These are phyloP conservation scores for Helichrysum umbraculigerum DNA, from an alignment of 129 eudicot species.

Conservation along the genomic window DNA sequence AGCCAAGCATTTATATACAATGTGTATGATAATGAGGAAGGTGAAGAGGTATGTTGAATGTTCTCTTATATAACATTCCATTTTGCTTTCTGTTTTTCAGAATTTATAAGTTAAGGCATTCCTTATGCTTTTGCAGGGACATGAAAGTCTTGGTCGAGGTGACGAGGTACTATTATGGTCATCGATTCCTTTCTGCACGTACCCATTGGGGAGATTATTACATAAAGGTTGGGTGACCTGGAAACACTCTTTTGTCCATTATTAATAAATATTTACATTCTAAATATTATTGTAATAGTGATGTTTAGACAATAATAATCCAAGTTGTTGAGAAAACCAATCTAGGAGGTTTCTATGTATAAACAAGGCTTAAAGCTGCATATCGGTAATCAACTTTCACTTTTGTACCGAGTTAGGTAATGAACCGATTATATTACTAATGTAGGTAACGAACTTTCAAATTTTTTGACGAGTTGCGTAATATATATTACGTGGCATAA, in stretches of 20 bases:
- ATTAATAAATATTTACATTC: background rate
- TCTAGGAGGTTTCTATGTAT: background rate
- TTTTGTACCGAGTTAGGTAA: too few relatives aligned
- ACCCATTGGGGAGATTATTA: background rate
- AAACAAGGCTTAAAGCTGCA: too few relatives aligned
- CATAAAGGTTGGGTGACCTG: background rate
- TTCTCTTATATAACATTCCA: background rate
- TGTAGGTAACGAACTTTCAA: too few relatives aligned
- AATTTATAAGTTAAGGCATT: background rate
- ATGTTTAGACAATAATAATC: background rate
- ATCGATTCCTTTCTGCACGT: background rate
- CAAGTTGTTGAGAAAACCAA: background rate
- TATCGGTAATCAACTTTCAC: too few relatives aligned
- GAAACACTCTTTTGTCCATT: background rate
- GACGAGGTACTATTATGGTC: conserved; percentile 59
- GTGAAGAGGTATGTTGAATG: conserved; percentile 62
- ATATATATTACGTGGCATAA: too few relatives aligned
- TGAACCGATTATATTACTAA: too few relatives aligned
- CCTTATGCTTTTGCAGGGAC: conserved; percentile 49
- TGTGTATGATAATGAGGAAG: conserved; percentile 66
- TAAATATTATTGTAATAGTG: too few relatives aligned
- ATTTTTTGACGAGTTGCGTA: too few relatives aligned
- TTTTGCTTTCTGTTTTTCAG: background rate
- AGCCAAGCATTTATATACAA: conserved; percentile 84
- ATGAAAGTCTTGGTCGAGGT: conserved; percentile 64